Evolutionary conservation across 352 stramenopile species (phyloP), one percentile per base, ranked within the genome.

Genomic region (Phytophthora pseudosyringae): DNA sequence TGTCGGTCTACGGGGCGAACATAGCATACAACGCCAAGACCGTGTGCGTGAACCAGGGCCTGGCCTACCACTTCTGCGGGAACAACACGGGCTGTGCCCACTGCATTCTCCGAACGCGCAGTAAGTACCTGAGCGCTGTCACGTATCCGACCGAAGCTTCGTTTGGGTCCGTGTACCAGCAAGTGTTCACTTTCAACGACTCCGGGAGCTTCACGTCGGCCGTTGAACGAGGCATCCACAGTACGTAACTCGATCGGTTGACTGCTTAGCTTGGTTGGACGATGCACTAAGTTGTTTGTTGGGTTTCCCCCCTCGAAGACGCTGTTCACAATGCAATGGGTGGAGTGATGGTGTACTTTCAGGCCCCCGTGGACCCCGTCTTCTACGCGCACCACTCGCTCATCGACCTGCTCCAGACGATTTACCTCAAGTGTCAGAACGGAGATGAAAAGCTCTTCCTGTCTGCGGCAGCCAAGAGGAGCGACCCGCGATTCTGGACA

Each of bases 341-440:
- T n/a, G 76, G 64, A 3, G 46, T 71, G 0, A 88, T 90, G 78
- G 57, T 43, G 25, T 78, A 72, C 15, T 67, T 81, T 15, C 59
- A 80, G 48, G 74, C 79, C 5, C 79, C 81, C 0, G 15, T 73
- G 0, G 81, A 87, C 50, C 81, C 81, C 2, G 33, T 90, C 9
- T 88, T 90, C 59, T 85, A 66, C 40, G 72, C 77, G 2, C 79
- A 88, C 18, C 77, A 88, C 55, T 59, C 70, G 10, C 47, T 69
- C 10, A 47, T 88, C 9, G 81, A 91, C 39, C 38, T 78, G 41
- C 67, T 88, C 0, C 69, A 80, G 28, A 72, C 59, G 11, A 79
- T 87, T 61, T 88, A 86, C 65, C 69, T 86, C 64, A 85, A 85
- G 36, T 91, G 82, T 35, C 73, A 77, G 41, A 54, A 69, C 16